Evolutionary conservation across 768 basidiomycete species (phyloP), one percentile per base, ranked within the genome.

Genomic region (Leccinum ochraceum): DNA sequence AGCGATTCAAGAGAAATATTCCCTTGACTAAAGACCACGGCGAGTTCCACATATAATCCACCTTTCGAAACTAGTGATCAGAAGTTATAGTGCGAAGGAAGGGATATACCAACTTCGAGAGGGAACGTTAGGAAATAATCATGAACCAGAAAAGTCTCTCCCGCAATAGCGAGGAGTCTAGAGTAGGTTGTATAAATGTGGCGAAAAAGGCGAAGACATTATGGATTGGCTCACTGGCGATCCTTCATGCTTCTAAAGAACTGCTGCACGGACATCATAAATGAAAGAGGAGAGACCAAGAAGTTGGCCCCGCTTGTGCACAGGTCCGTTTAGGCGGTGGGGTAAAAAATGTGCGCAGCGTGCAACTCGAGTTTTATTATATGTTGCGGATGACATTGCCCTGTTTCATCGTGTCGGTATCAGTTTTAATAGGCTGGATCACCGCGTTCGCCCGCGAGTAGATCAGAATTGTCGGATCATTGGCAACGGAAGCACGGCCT

Each of bases 1-100:
- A 68, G 16, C 67, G 67, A 28, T 63, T 68, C 48, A 66, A 6
- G 2, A 68, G 59, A 46, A 68, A 69, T 17, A 60, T 17, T 10
- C 37, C 24, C 39, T 68, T 66, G 7, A 55, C 56, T 17, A 28
- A 4, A 13, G 6, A 8, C 62, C 64, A 63, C 22, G 28, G 64
- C 1, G 53, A 22, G 7, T 14, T 17, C 60, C 64, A 63, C 1
- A 57, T 49, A 22, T 60, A 52, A 17, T 39, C 50, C n/a, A 64
- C 26, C 63, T 65, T 56, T 59, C 5, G n/a, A 36, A 3, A 9
- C 11, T 20, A 2, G 1, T 16, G 2, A 6, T 53, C 32, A 10
- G 13, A 14, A 1, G 49, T 26, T 14, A 26, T 44, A 44, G 3
- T 11, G 17, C 17, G 1, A 16, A 34, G n/a, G n/a, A 26, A 32